Evolutionary conservation across 768 basidiomycete species (phyloP).

Genomic region (Suillus clintonianus): DNA sequence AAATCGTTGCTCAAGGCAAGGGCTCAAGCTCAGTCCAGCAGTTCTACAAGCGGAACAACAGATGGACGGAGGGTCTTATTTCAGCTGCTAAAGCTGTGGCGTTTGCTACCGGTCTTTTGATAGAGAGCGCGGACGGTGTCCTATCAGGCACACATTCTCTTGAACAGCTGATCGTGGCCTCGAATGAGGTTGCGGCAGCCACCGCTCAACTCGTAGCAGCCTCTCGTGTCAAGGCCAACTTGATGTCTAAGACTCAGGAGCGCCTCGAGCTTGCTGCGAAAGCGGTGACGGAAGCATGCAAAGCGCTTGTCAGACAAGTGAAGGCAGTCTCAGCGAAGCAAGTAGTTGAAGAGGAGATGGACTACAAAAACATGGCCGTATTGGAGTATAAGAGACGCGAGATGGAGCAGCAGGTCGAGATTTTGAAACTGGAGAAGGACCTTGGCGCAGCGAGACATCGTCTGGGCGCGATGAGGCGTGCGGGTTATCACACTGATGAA

Average conservation of each 20-base stretch:
- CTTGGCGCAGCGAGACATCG: constrained; percentile 83
- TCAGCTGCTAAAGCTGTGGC: constrained; percentile 98
- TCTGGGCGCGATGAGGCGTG: constrained; percentile 82
- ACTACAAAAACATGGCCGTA: constrained; percentile 88
- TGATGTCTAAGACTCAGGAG: constrained; percentile 99
- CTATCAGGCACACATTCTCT: constrained; percentile 94
- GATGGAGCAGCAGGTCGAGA: constrained; percentile 99
- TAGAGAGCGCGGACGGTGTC: constrained; percentile 97
- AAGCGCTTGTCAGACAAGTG: constrained; percentile 93
- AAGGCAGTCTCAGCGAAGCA: constrained; percentile 91
- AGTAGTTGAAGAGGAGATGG: constrained; percentile 72
- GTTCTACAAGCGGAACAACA: constrained; percentile 99
- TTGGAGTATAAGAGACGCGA: constrained; percentile 96
- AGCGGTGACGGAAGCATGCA: constrained; percentile 97
- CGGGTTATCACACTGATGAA: constrained; percentile 88
- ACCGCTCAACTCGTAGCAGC: constrained; percentile 99
- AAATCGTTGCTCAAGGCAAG: constrained; percentile 94
- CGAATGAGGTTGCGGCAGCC: constrained; percentile 95
- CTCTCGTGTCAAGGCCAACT: constrained; percentile 94
- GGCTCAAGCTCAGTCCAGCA: constrained; percentile 92
- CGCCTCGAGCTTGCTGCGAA: constrained; percentile 94
- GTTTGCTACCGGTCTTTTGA: constrained; percentile 91
- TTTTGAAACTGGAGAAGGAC: constrained; percentile 94
- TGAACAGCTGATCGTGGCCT: constrained; percentile 99
- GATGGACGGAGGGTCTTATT: constrained; percentile 99